These are phyloP conservation scores for Zarea fungicola DNA, from an alignment of 2,329 filamentous ascomycete species.

Conservation along the genomic window DNA sequence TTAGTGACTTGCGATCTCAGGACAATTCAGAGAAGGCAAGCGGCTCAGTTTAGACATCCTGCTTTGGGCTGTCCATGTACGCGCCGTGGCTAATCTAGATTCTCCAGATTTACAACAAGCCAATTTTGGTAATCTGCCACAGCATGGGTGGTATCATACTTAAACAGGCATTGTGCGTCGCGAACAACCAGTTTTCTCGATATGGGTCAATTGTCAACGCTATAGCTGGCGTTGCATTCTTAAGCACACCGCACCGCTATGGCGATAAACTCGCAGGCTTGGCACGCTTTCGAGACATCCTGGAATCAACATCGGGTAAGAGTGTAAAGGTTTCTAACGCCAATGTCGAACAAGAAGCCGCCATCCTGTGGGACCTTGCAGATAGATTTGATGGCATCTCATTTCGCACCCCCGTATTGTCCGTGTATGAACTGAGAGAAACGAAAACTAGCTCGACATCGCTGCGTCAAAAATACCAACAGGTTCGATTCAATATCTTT, in stretches of 20 bases:
- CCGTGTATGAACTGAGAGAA: slow-evolving; percentile 2
- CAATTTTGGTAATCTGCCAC: neutral
- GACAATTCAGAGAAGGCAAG: no score
- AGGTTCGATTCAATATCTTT: neutral
- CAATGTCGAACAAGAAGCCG: slow-evolving; percentile 2
- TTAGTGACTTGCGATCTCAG: neutral
- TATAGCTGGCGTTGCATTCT: slow-evolving; percentile 5
- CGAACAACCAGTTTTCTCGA: slow-evolving; percentile 4
- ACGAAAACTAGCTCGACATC: neutral
- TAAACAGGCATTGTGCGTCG: slow-evolving; percentile 8
- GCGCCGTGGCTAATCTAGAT: neutral
- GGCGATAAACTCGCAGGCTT: neutral
- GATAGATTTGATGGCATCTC: slow-evolving; percentile 3
- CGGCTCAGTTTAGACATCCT: no score
- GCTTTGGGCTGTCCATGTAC: neutral
- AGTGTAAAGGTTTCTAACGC: neutral
- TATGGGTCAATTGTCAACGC: slow-evolving; percentile 7
- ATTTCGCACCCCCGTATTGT: slow-evolving; percentile 3
- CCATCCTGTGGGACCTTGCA: slow-evolving; percentile 1
- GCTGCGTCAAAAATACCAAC: neutral
- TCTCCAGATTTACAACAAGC: neutral
- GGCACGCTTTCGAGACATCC: slow-evolving; percentile 1
- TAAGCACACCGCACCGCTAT: slow-evolving; percentile 12
- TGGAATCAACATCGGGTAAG: neutral
- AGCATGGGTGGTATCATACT: slow-evolving; percentile 7